Conservation (phyloP, 129 eudicot species). For the Sambucus nigra region DNA sequence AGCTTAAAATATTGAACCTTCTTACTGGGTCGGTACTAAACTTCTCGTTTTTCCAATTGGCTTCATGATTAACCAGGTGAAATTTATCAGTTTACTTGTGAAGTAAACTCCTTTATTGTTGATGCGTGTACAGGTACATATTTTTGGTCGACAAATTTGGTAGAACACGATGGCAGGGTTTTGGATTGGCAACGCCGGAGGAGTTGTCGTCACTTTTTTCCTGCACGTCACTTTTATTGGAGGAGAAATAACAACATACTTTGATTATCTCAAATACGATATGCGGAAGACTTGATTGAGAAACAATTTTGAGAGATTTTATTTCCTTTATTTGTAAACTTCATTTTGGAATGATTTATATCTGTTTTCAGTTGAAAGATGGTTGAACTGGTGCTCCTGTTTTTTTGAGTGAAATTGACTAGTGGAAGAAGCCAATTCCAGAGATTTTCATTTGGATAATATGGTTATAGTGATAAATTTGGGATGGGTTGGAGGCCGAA, state of each 20-base stretch:
- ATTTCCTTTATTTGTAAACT: background rate
- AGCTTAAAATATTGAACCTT: conserved; percentile 82
- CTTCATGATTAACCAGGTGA: background rate
- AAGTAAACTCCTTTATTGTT: background rate
- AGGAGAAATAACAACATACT: conserved; percentile 32
- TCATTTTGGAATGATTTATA: too few relatives aligned
- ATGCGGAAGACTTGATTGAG: background rate
- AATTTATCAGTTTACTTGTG: background rate
- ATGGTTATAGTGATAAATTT: too few relatives aligned
- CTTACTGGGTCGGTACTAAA: conserved; percentile 59
- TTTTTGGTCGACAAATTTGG: conserved; percentile 83
- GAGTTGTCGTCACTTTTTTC: conserved; percentile 72
- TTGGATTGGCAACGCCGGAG: conserved; percentile 65
- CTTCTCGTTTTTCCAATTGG: background rate
- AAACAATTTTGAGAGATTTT: background rate
- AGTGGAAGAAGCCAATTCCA: too few relatives aligned
- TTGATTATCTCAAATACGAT: background rate
- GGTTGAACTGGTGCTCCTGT: too few relatives aligned
- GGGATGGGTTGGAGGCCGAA: too few relatives aligned
- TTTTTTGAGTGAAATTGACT: too few relatives aligned
- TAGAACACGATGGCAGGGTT: conserved; percentile 95
- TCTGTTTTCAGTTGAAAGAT: too few relatives aligned
- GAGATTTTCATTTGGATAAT: too few relatives aligned
- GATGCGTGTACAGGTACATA: conserved; percentile 50
- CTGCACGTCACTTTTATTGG: conserved; percentile 62